These are phyloP conservation scores for Salix caprea DNA, from an alignment of 345 rosid genomes.

Conservation along the genomic window DNA sequence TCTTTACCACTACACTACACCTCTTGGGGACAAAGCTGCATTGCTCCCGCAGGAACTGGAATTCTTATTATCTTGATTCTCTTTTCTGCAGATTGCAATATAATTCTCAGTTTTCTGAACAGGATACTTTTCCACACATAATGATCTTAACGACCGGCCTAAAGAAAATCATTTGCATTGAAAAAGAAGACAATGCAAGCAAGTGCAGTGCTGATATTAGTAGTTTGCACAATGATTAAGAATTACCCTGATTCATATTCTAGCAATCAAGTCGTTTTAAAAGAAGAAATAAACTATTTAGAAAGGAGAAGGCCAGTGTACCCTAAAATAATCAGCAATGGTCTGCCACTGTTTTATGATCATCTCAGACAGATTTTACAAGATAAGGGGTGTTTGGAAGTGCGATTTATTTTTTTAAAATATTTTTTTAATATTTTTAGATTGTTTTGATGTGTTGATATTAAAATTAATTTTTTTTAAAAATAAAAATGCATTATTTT, in stretches of 20 bases:
- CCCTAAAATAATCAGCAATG: too few species aligned
- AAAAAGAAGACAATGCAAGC: too few species aligned
- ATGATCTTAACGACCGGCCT: not conserved
- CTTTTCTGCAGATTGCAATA: not conserved
- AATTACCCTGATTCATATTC: not conserved
- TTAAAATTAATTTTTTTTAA: too few species aligned
- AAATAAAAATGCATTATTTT: too few species aligned
- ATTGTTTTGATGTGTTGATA: too few species aligned
- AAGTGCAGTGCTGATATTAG: not conserved
- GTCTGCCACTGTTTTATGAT: not conserved
- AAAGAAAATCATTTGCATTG: not conserved
- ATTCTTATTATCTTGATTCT: not conserved
- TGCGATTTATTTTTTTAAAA: too few species aligned
- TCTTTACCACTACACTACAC: too few species aligned
- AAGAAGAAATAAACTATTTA: not conserved
- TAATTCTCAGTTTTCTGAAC: not conserved
- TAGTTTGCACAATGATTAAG: not conserved
- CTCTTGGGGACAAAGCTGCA: not conserved
- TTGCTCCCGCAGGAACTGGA: not conserved
- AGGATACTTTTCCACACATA: not conserved
- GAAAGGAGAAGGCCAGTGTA: not conserved
- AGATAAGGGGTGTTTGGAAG: not conserved
- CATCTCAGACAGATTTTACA: not conserved
- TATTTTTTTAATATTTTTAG: too few species aligned
- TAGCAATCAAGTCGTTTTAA: not conserved